phyloP scores from a whole-genome alignment of 257 asterid species.

The Striga asiatica region DNA sequence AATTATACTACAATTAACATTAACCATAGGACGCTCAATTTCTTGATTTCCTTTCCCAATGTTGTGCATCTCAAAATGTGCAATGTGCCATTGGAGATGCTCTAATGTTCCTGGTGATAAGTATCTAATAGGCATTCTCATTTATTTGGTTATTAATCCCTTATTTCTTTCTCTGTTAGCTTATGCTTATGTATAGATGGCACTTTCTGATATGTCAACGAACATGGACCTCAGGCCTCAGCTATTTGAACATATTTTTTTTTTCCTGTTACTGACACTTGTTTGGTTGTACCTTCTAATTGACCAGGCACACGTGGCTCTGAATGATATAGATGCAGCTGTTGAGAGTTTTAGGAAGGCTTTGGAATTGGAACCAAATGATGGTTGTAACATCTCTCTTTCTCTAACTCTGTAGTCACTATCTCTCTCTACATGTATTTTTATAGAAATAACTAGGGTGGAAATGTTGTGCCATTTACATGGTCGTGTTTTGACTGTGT shows the following conservation, averaged over 20 bases:
- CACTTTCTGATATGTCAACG: background rate
- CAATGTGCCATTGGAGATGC: background rate
- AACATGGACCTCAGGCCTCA: background rate
- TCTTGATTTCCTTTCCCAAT: too few relatives aligned
- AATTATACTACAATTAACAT: too few relatives aligned
- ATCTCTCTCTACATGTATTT: too few relatives aligned
- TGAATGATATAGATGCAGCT: conserved; percentile 85
- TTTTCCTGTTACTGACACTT: conserved; percentile 9
- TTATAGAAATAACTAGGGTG: too few relatives aligned
- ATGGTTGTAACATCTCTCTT: conserved; percentile 43
- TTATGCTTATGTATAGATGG: background rate
- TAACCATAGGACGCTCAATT: too few relatives aligned
- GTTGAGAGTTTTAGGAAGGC: conserved; percentile 85
- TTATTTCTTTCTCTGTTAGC: background rate
- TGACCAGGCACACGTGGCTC: conserved; percentile 80
- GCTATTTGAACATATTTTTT: conserved; percentile 2
- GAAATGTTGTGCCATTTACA: too few relatives aligned
- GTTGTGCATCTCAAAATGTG: too few relatives aligned
- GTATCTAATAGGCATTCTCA: background rate
- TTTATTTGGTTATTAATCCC: background rate
- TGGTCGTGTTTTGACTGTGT: too few relatives aligned
- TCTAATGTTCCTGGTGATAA: background rate
- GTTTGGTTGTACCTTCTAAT: background rate
- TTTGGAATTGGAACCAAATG: conserved; percentile 82
- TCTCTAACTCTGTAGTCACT: background rate